Base-by-base conservation (phyloP, 2,329 filamentous ascomycete genomes). In the Sphaerostilbella broomeana region DNA sequence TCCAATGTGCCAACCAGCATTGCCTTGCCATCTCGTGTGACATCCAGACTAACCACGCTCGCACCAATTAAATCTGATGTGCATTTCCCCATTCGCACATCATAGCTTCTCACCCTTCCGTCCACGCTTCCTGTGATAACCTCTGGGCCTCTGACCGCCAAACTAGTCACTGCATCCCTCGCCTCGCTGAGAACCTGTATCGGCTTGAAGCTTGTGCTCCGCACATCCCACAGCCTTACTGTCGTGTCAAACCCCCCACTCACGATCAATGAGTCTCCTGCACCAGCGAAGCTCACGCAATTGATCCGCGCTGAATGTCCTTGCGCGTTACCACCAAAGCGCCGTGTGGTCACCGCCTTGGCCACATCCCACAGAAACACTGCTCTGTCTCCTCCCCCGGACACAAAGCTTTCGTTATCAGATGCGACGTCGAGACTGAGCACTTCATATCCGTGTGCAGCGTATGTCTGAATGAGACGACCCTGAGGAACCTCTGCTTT, bases 351-450 rank as follows among this genome's bases (percentile, higher is more conserved):
- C 51, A 77, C 72, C 13, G 84, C 87, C 3, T 81, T 84, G 32
- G 82, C 72, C 0, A 97, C 92, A 62, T 98, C 92, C 92, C 92
- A 97, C 5, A 95, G 72, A 57, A 95, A 95, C 0, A 95, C 87
- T 45, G 77, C 73, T 51, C 90, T 85, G 66, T 98, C 92, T 43
- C 92, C 92, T 50, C 92, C 92, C 1, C 79, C 77, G n/a, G 82
- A 89, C 8, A 81, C 82, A 60, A 98, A 95, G 29, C 79, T 79
- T 49, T 86, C 76, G 62, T 98, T 98, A 65, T 87, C 82, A 17
- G 68, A 56, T 6, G 77, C 68, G 35, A 95, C 83, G 37, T 76
- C 71, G 26, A 98, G 72, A 49, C 86, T 84, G 44, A 95, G 80
- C 6, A 98, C 84, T 51, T 89, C 84, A 67, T 98, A 95, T 50